These are phyloP conservation scores for Naganishia albida DNA, from an alignment of 1,284 basidiomycete genomes.

Conservation along the genomic window DNA sequence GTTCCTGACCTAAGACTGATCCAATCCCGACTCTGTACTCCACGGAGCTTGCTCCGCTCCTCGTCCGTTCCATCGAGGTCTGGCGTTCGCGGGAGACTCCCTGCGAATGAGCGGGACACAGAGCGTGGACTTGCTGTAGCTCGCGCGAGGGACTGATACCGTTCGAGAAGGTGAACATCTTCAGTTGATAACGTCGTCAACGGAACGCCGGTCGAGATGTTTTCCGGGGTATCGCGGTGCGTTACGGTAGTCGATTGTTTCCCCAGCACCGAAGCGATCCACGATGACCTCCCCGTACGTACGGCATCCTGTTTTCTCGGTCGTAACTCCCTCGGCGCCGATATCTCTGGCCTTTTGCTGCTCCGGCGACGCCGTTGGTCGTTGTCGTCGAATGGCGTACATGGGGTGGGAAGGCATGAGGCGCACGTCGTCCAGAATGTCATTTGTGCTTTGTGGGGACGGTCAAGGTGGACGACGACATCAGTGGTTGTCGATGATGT, in stretches of 20 bases:
- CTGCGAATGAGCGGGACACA: not conserved
- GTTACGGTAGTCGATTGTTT: not conserved
- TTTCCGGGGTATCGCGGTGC: too few species aligned
- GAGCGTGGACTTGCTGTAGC: not conserved
- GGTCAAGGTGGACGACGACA: too few species aligned
- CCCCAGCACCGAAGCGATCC: not conserved
- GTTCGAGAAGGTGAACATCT: constrained; percentile 13
- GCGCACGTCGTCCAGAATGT: not conserved
- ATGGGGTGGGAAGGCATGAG: not conserved
- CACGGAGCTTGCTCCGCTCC: not conserved
- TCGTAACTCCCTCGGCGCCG: not conserved
- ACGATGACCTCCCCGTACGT: not conserved
- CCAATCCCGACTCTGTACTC: not conserved
- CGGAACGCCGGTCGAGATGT: not conserved
- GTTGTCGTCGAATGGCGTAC: not conserved
- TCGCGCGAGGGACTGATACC: constrained; percentile 10
- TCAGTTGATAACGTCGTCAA: constrained; percentile 9
- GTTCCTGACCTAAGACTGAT: constrained; percentile 21
- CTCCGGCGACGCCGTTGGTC: not conserved
- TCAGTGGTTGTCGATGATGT: not conserved
- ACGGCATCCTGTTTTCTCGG: not conserved
- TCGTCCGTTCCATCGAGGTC: not conserved
- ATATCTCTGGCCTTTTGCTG: not conserved
- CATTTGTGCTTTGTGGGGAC: too few species aligned
- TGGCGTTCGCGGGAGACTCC: not conserved